Evolutionary conservation across 805 yeast genomes (phyloP).

Genomic region (Teunomyces panamensis): DNA sequence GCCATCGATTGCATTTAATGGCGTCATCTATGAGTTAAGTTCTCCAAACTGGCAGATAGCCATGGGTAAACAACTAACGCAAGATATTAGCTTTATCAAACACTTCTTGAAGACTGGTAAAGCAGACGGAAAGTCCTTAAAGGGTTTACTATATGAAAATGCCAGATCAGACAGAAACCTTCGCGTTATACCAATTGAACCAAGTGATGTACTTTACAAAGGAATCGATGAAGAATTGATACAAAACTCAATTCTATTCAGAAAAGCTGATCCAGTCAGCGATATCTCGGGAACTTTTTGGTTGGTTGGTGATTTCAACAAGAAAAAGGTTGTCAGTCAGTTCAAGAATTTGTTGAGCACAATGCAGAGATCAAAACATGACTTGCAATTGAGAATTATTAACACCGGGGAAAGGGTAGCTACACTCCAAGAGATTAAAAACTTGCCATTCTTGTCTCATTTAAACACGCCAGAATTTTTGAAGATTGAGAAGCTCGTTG

Average conservation of each 20-base stretch:
- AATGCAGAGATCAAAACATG: conserved; percentile 19
- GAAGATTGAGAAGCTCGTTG: conserved; percentile 9
- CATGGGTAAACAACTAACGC: conserved; percentile 49
- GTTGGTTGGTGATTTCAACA: conserved; percentile 56
- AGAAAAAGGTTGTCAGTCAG: conserved; percentile 39
- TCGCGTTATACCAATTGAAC: conserved; percentile 32
- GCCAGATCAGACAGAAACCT: conserved; percentile 47
- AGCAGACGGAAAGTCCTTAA: conserved; percentile 27
- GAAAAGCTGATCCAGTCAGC: conserved; percentile 7
- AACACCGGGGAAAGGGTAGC: conserved; percentile 18
- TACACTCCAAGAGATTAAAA: conserved; percentile 4
- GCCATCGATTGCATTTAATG: conserved; percentile 68
- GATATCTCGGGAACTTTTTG: conserved; percentile 51
- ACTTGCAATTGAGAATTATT: conserved; percentile 37
- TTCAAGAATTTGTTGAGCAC: conserved; percentile 29
- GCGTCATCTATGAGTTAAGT: conserved; percentile 56
- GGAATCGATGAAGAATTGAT: conserved; percentile 23
- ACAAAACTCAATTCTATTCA: conserved; percentile 21
- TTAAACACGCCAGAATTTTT: conserved; percentile 3
- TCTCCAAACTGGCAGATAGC: conserved; percentile 53
- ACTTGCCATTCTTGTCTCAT: not conserved
- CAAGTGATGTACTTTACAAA: conserved; percentile 31
- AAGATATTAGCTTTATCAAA: conserved; percentile 47
- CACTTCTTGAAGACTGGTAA: conserved; percentile 21
- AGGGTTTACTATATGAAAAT: conserved; percentile 40